Base-by-base conservation (phyloP, 2,329 filamentous ascomycete species). In the Aureobasidium sp. region DNA sequence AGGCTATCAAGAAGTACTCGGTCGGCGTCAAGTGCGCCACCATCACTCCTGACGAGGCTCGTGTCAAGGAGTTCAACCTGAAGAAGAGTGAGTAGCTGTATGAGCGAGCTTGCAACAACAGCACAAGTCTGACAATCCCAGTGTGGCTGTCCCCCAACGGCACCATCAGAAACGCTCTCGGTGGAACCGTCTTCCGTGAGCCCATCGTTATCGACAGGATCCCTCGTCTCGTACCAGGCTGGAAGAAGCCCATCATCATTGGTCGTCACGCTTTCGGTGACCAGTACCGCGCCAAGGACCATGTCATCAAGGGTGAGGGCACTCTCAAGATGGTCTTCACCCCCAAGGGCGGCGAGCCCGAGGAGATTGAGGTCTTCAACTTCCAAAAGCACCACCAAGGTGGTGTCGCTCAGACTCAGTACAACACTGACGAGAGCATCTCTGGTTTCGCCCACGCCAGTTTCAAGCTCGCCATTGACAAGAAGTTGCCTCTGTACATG, bases 101-200 rank as follows among this genome's bases (percentile, higher is more conserved):
- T 60, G 30, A 25, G 25, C 59, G 39, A 29, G 27, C 53, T 50
- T 62, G n/a, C 49, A 27, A 42, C 47, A 14, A 30, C 1, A 32
- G 10, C 21, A 10, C 44, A 8, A 29, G 8, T 61, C 62, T 41
- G 63, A 59, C 42, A 58, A 42, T 63, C 51, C 44, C 68, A 92
- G 89, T 97, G 94, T 99, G 94, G 94, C 84, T 97, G 63, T 96
- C 91, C 61, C 94, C 94, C 72, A 99, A 99, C 76, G 94, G 94
- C 74, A 99, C 85, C 64, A 87, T 87, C 73, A 77, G 84, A 71
- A 87, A 87, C 76, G 79, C 81, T 70, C 79, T 86, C 55, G 93
- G 93, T 71, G 94, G 94, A 73, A 99, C 94, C 72, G 93, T 99
- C 71, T 99, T 99, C 88, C 90, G 94, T 77, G 94, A 97, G 79